These are phyloP conservation scores for Vachellia collinsii DNA, from an alignment of 306 rosid genomes.

Conservation along the genomic window DNA sequence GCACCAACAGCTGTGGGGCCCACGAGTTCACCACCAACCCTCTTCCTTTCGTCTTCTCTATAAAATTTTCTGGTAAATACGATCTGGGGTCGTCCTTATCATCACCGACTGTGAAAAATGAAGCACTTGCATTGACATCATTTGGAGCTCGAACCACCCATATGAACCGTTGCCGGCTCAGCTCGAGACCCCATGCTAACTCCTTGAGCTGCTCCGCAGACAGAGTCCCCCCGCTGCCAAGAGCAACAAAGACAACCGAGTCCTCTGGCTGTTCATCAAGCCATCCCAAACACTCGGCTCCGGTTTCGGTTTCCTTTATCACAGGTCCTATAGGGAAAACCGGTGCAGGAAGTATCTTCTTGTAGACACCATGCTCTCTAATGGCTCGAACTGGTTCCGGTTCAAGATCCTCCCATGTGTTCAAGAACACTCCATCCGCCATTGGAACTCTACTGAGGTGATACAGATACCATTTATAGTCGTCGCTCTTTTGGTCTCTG, in stretches of 20 bases:
- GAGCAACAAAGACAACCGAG: conserved; percentile 47
- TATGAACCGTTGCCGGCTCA: conserved; percentile 45
- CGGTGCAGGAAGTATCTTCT: conserved; percentile 24
- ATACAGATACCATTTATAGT: conserved; percentile 37
- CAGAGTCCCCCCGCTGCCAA: conserved; percentile 47
- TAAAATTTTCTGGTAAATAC: conserved; percentile 45
- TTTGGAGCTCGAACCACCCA: conserved; percentile 48
- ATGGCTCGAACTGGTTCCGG: conserved; percentile 36
- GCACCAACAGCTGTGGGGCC: conserved; percentile 46
- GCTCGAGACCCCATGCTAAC: conserved; percentile 41
- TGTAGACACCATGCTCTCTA: conserved; percentile 36
- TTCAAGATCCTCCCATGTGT: conserved; percentile 52
- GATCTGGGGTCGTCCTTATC: conserved; percentile 8
- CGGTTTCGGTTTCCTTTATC: conserved; percentile 31
- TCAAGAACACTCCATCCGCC: conserved; percentile 43
- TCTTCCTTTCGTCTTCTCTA: conserved; percentile 34
- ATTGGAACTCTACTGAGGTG: conserved; percentile 38
- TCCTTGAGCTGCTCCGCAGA: neutral
- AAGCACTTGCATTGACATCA: neutral
- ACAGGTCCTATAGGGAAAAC: conserved; percentile 43
- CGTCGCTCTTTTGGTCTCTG: conserved; percentile 33
- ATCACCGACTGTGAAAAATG: conserved; percentile 41
- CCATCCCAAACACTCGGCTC: conserved; percentile 40
- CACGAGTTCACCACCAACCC: conserved; percentile 47
- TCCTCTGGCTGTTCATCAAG: conserved; percentile 46